Conservation (phyloP, 73 alveolate species). For the Paramecium octaurelia region DNA sequence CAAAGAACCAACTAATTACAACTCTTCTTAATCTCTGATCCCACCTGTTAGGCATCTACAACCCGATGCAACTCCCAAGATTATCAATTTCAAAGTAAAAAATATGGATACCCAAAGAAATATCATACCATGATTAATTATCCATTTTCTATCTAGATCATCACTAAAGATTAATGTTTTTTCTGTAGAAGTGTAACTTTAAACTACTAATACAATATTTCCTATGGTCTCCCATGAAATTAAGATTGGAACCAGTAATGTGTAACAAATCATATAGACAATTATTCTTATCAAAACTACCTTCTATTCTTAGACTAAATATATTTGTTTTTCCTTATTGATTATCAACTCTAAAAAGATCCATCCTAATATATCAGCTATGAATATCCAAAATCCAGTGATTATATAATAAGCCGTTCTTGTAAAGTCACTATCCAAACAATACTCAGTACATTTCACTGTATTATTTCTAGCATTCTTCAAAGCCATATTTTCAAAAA, state of each 20-base stretch:
- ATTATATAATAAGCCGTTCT: neutral
- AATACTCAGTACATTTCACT: neutral
- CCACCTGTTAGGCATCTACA: neutral
- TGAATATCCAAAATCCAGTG: neutral
- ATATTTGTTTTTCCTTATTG: neutral
- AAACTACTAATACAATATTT: neutral
- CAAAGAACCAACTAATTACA: neutral
- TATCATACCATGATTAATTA: neutral
- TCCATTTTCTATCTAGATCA: constrained; percentile 39
- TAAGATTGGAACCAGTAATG: neutral
- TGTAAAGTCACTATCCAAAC: neutral
- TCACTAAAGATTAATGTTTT: neutral
- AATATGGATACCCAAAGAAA: neutral
- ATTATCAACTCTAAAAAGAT: neutral
- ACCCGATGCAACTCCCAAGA: neutral
- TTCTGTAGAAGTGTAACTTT: neutral
- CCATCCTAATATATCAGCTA: neutral
- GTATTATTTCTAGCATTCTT: neutral
- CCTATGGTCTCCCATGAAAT: neutral
- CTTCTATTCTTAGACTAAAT: neutral
- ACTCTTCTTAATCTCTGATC: neutral
- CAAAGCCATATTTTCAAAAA: neutral
- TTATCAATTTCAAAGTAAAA: neutral
- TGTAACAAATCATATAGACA: neutral
- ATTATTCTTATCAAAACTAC: neutral